Conservation (phyloP, 805 yeast species). For the Kluyveromyces nonfermentans region DNA sequence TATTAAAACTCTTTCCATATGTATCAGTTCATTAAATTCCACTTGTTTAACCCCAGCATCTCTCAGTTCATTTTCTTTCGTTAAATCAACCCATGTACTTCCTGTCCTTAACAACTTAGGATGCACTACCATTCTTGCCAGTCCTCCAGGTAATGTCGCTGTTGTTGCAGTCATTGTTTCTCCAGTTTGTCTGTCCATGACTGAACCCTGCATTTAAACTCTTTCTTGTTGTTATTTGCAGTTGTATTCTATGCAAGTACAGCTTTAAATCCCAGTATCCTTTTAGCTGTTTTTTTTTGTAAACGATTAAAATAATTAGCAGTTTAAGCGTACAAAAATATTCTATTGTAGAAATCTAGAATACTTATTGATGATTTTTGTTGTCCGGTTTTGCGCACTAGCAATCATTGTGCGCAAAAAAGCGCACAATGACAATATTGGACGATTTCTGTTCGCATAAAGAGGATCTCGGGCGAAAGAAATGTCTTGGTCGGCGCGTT, state of each 20-base stretch:
- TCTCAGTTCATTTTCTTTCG: neutral
- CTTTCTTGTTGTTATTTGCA: too few species aligned
- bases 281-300: neutral
- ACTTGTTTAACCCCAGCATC: neutral
- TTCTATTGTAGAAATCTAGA: neutral
- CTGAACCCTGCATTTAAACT: too few species aligned
- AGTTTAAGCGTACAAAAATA: neutral
- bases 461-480: too few species aligned
- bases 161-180: too few species aligned
- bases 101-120: neutral
- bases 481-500: too few species aligned
- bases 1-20: slow-evolving; percentile 12
- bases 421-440: neutral
- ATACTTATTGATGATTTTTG: too few species aligned
- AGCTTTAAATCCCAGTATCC: too few species aligned
- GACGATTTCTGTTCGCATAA: neutral
- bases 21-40: slow-evolving; percentile 13
- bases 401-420: neutral
- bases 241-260: too few species aligned
- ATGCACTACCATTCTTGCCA: too few species aligned
- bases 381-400: neutral
- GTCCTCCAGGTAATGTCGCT: neutral
- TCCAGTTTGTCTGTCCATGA: too few species aligned
- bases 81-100: neutral
- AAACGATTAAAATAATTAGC: neutral